Conservation (phyloP, 2,329 filamentous ascomycete genomes). For the Dactylonectria macrodidyma region DNA sequence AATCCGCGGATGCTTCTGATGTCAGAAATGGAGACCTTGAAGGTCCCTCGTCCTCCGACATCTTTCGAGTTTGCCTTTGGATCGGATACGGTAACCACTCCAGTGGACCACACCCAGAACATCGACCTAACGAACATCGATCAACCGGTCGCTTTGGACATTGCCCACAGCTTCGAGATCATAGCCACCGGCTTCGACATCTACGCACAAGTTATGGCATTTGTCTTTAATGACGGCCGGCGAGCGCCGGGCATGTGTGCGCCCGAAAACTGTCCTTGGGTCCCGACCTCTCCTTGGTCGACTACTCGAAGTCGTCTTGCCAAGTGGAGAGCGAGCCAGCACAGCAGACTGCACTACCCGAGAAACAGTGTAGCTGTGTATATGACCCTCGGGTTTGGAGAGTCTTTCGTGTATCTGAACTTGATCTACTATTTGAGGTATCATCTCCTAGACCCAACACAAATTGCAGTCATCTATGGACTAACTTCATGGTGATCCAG, state of each 20-base stretch:
- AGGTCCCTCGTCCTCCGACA: slow-evolving; percentile 50
- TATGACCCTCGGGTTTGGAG: slow-evolving; percentile 56
- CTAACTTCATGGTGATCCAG: slow-evolving; percentile 42
- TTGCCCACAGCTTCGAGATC: slow-evolving; percentile 49
- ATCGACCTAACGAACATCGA: neutral
- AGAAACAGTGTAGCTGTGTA: slow-evolving; percentile 55
- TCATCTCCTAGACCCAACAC: neutral
- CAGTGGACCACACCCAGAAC: neutral
- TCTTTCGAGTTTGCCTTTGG: slow-evolving; percentile 59
- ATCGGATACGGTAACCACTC: slow-evolving; percentile 32
- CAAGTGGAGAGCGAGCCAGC: slow-evolving; percentile 54
- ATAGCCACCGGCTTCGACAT: slow-evolving; percentile 61
- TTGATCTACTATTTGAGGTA: slow-evolving; percentile 61
- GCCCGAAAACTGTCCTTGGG: slow-evolving; percentile 58
- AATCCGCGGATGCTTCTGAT: slow-evolving; percentile 56
- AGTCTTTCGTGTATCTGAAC: slow-evolving; percentile 60
- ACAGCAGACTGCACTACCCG: slow-evolving; percentile 55
- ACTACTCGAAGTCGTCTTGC: slow-evolving; percentile 48
- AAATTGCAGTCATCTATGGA: too few relatives aligned
- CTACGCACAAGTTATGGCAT: slow-evolving; percentile 58
- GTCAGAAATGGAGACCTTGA: slow-evolving; percentile 52
- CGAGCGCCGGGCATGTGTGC: slow-evolving; percentile 57
- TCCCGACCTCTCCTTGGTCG: slow-evolving; percentile 53
- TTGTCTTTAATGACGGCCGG: slow-evolving; percentile 59
- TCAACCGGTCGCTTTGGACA: slow-evolving; percentile 18